phyloP scores from a whole-genome alignment of 768 basidiomycete species.

The Mycena pura region DNA sequence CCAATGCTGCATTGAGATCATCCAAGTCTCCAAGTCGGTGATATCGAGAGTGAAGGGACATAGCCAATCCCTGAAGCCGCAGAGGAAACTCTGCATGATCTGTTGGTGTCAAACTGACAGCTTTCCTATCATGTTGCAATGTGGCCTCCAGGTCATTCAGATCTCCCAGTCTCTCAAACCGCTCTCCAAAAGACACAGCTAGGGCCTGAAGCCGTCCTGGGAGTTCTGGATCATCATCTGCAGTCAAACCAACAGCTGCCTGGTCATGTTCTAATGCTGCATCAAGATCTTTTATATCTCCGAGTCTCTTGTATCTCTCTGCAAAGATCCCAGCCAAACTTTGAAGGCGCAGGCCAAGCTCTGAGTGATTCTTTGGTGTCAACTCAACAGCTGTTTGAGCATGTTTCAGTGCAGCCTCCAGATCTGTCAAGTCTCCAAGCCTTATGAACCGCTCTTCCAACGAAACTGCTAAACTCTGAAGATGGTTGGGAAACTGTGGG shows the following conservation, averaged over 20 bases:
- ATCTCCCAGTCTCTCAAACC: not conserved
- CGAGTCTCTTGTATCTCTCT: not conserved
- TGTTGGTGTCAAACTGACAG: not conserved
- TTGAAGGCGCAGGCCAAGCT: not conserved
- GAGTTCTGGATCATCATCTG: not conserved
- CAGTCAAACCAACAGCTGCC: not conserved
- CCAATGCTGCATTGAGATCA: not conserved
- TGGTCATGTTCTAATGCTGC: not conserved
- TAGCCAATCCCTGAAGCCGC: not conserved
- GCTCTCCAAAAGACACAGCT: not conserved
- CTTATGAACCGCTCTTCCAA: not conserved
- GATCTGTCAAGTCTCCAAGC: slow-evolving; percentile 17
- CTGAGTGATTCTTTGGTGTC: not conserved
- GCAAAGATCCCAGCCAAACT: not conserved
- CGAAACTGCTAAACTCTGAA: slow-evolving; percentile 9
- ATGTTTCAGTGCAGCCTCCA: slow-evolving; percentile 27
- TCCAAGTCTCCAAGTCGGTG: not conserved
- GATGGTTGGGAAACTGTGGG: slow-evolving; percentile 6
- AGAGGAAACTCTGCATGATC: not conserved
- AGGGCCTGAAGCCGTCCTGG: not conserved
- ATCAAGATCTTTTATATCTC: not conserved
- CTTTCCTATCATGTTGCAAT: not conserved
- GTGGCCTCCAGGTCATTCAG: not conserved
- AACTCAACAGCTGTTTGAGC: slow-evolving; percentile 4
- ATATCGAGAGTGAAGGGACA: not conserved